phyloP scores from a whole-genome alignment of 2,329 filamentous ascomycete species.

The Colletotrichum spaethianum region DNA sequence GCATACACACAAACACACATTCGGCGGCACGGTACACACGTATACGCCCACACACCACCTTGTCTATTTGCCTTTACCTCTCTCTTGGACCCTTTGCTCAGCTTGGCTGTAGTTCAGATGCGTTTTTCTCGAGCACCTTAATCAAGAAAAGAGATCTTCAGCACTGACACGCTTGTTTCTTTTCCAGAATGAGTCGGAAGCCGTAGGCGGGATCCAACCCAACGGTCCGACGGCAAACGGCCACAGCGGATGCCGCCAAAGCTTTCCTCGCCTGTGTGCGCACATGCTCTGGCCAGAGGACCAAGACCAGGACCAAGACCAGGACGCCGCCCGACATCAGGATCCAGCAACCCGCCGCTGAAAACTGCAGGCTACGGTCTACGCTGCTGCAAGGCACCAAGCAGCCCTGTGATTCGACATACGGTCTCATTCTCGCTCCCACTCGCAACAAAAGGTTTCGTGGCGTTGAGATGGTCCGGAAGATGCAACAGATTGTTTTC shows the following conservation, averaged over 20 bases:
- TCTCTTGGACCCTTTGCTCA: constrained; percentile 30
- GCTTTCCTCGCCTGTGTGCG: not conserved
- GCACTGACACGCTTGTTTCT: constrained; percentile 20
- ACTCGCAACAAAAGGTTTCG: not conserved
- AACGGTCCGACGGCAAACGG: constrained; percentile 27
- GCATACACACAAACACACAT: constrained; percentile 8
- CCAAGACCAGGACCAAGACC: not conserved
- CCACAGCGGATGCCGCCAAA: constrained; percentile 9
- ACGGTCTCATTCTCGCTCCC: constrained; percentile 16
- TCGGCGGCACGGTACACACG: not conserved
- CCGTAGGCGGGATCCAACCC: constrained; percentile 16
- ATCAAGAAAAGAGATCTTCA: not conserved
- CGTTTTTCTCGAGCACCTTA: constrained; percentile 19
- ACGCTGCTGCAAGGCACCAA: constrained; percentile 12
- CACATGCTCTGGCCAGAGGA: not conserved
- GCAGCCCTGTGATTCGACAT: constrained; percentile 14
- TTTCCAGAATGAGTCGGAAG: constrained; percentile 38
- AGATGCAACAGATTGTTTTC: constrained; percentile 19
- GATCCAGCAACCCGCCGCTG: not conserved
- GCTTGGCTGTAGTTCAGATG: not conserved
- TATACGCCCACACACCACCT: not conserved
- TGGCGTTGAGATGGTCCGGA: constrained; percentile 7
- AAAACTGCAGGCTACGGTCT: constrained; percentile 19
- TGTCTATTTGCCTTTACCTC: not conserved
- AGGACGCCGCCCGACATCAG: not conserved